Evolutionary conservation across 768 basidiomycete species (phyloP), one percentile per base, ranked within the genome.

Genomic region (Lepiota subincarnata): DNA sequence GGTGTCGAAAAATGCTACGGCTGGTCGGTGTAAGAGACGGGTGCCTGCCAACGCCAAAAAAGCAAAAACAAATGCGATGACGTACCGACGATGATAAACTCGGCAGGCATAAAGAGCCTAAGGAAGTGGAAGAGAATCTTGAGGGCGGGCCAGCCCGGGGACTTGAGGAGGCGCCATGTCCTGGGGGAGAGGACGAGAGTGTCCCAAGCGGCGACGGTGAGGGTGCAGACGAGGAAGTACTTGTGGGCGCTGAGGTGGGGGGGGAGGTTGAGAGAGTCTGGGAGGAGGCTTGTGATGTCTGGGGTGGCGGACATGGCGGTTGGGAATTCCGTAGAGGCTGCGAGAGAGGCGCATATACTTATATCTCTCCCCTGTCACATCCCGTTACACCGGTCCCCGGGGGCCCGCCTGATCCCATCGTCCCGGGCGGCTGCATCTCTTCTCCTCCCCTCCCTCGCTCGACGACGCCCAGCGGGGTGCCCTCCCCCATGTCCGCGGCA

Each of bases 161-260:
- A 71, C 59, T 78, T 81, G 56, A 83, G 65, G 54, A 93, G 81
- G 24, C 84, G 79, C 80, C 84, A 92, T 43, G 86, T 83, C 50
- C 90, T 73, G 0, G 90, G 90, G 7, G 84, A 85, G 45, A 93
- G 79, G 34, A 93, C 90, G 61, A 93, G 82, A 34, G 89, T 84
- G 62, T 93, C 90, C 90, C 91, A 92, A 6, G 90, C 90, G 0
- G 89, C 87, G 52, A 93, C 88, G 50, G 90, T 93, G 57, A 93
- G 81, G 0, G 90, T 89, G 73, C 90, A 93, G 58, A 92, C 91
- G 43, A 89, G 81, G 66, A 92, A 91, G 62, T 93, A 93, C 69
- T 92, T 92, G 76, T 92, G 90, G 0, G 90, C 90, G 26, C 80
- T 82, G 34, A 92, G 76, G 66, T 89, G 90, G 1, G 90, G 79